Percentiles rank a stretch among this genome's conserved stretches.
Evolutionary conservation across 2,329 filamentous ascomycete species (phyloP).

Genomic region (Didymellaceae sp.): DNA sequence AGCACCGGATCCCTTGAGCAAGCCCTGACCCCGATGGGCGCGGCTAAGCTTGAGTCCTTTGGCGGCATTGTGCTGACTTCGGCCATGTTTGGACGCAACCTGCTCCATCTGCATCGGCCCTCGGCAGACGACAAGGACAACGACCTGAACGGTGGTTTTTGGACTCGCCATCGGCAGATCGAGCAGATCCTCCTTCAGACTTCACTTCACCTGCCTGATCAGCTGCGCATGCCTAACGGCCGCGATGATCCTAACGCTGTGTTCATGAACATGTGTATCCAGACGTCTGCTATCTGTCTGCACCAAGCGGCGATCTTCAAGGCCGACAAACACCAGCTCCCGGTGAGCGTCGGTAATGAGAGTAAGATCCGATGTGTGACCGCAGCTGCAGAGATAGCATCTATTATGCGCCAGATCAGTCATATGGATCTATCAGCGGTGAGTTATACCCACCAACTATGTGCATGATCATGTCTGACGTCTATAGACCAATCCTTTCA

Average conservation of each 20-base stretch:
- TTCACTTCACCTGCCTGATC: constrained; percentile 78
- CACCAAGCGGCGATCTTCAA: constrained; percentile 99
- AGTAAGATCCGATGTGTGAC: constrained; percentile 94
- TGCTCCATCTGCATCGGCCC: constrained; percentile 88
- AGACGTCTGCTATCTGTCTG: constrained; percentile 95
- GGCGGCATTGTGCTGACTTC: constrained; percentile 83
- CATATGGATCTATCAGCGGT: constrained; percentile 85
- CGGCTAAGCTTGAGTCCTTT: constrained; percentile 75
- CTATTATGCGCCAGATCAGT: constrained; percentile 93
- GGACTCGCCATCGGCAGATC: constrained; percentile 88
- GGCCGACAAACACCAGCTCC: constrained; percentile 84
- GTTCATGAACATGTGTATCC: constrained; percentile 95
- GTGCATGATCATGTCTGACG: constrained; percentile 16
- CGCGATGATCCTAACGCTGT: constrained; percentile 82
- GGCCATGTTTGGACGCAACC: constrained; percentile 88
- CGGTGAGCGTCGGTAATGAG: constrained; percentile 78
- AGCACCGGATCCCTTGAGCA: constrained; percentile 73
- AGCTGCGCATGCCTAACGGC: constrained; percentile 79
- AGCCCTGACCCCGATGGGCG: constrained; percentile 73
- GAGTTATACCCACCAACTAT: constrained; percentile 49
- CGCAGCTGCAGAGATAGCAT: constrained; percentile 90
- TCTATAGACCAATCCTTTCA: constrained; percentile 87
- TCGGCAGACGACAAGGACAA: constrained; percentile 80
- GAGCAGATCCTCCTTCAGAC: constrained; percentile 92
- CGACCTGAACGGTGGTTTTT: constrained; percentile 91